phyloP scores from a whole-genome alignment of 345 rosid species.

The thale cress (Arabidopsis thaliana) region TAIR10.1 NC_003075.7:12090501-12091000 shows the following conservation, averaged over 20 bases:
- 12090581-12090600: background rate
- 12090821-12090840: conserved; percentile 14
- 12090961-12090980: conserved; percentile 73
- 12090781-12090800: conserved; percentile 68
- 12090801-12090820: conserved; percentile 2
- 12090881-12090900: conserved; percentile 9
- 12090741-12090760: conserved; percentile 69
- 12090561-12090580: background rate
- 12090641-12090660: background rate
- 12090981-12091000: conserved; percentile 67
- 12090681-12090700: conserved; percentile 58
- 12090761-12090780: conserved; percentile 75
- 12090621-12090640: background rate
- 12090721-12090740: conserved; percentile 99
- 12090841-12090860: conserved; percentile 7
- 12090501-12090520: conserved; percentile 34
- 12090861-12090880: background rate
- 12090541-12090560: conserved; percentile 5
- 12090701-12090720: conserved; percentile 75
- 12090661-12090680: conserved; percentile 3
- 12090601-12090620: background rate
- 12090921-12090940: conserved; percentile 73
- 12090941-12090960: conserved; percentile 51
- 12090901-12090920: conserved; percentile 10
- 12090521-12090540: conserved; percentile 22